phyloP scores from a whole-genome alignment of 306 rosid genomes.

The Sphenostylis stenocarpa region DNA sequence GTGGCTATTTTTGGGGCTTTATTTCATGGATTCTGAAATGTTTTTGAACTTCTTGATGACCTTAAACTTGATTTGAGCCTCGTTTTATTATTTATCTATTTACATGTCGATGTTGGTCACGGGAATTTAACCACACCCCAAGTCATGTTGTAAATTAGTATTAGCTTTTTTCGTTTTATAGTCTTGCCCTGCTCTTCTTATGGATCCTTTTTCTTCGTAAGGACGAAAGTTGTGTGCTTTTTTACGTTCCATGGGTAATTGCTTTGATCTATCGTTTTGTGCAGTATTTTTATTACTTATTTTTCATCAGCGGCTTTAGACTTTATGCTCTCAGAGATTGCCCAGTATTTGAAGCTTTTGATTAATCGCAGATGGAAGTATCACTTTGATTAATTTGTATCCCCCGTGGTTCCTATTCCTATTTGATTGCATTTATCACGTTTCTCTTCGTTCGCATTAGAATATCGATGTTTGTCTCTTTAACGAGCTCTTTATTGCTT shows the following conservation, averaged over 20 bases:
- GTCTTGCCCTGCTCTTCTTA: background rate
- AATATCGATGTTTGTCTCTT: background rate
- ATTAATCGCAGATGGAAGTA: background rate
- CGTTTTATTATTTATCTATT: background rate
- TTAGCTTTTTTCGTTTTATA: background rate
- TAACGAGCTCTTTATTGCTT: background rate
- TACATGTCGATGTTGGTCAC: slow-evolving; percentile 20
- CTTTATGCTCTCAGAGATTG: background rate
- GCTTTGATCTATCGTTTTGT: background rate
- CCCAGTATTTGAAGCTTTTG: background rate
- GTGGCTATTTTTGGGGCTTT: background rate
- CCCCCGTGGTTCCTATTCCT: background rate
- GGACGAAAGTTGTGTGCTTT: background rate
- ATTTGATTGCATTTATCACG: background rate
- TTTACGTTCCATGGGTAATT: background rate
- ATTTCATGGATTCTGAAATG: background rate
- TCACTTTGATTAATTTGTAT: background rate
- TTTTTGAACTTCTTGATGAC: slow-evolving; percentile 18
- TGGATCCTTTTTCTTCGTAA: background rate
- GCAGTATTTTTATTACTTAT: background rate
- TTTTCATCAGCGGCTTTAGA: background rate
- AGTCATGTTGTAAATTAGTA: slow-evolving; percentile 15
- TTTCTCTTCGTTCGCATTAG: background rate
- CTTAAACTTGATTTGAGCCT: slow-evolving; percentile 20
- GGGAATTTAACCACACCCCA: slow-evolving; percentile 42